Evolutionary conservation across 2,329 filamentous ascomycete species (phyloP), one percentile per base, ranked within the genome.

Genomic region (Alternaria burnsii): DNA sequence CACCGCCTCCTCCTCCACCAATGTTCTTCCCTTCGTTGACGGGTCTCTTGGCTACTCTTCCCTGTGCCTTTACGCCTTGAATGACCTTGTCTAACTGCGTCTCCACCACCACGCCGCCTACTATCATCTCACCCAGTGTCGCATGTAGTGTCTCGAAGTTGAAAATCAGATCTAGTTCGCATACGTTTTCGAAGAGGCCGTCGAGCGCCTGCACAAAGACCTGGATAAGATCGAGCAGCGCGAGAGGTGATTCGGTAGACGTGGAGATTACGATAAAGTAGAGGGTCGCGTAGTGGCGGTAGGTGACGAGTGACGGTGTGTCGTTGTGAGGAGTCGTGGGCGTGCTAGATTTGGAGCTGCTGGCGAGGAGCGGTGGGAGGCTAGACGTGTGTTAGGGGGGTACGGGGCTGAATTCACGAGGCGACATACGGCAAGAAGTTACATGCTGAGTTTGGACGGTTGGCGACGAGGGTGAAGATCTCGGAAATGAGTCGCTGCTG

Each of bases 261-360:
- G 96, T 99, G 36, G 91, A 95, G 74, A 99, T 99, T 77, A 99
- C 85, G 80, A 99, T 99, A 83, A 99, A 99, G 82, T 96, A 98
- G 63, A 99, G 90, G 0, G 95, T 99, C 10, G 95, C 95, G 77
- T 98, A 99, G 85, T 97, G 92, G 59, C 95, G 93, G 85, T 99
- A 99, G 9, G 95, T 98, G 46, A 99, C 93, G 61, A 98, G 91
- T 6, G 93, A 95, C 10, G 95, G 95, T 11, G 93, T 91, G 80
- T 98, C 95, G 76, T 93, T 94, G 80, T 91, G 87, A 58, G 88
- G 89, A 40, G 89, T 87, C 62, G 73, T 77, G 34, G 79, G 70
- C 8, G 78, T 77, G 46, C 79, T 76, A 52, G 79, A 78, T 59
- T 78, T 78, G 70, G 80, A 81, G 65, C 81, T 80, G 66, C 79